A percentile compares a stretch with the other conserved stretches of the same genome.
Evolutionary conservation across 768 basidiomycete genomes (phyloP).

Genomic region (Cubamyces lactineus): DNA sequence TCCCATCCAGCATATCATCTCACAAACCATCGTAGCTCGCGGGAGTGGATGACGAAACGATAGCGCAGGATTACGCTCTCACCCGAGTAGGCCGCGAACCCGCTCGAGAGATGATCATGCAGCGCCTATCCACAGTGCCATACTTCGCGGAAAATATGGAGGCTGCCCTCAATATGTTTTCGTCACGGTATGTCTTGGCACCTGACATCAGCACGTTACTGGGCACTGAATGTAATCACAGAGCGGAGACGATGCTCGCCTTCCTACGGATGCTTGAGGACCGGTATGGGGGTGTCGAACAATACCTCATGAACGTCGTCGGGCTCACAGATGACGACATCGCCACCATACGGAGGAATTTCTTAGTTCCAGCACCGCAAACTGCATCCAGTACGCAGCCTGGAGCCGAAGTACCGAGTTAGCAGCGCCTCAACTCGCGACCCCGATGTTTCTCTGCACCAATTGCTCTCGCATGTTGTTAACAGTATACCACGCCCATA

Average conservation of each 20-base stretch:
- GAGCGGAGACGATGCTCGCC: conserved; percentile 77
- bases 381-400: not conserved
- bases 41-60: conserved; percentile 64
- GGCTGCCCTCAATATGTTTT: conserved; percentile 83
- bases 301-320: conserved; percentile 59
- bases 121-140: conserved; percentile 68
- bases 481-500: conserved; percentile 6
- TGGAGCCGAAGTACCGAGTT: not conserved
- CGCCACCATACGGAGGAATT: conserved; percentile 56
- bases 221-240: conserved; percentile 31
- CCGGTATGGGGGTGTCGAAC: conserved; percentile 70
- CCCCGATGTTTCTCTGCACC: not conserved
- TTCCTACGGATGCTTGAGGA: conserved; percentile 63
- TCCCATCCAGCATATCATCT: not conserved
- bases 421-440: not conserved
- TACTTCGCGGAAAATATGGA: conserved; percentile 73
- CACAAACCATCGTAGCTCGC: conserved; percentile 53
- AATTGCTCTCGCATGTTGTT: not conserved
- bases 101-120: conserved; percentile 68
- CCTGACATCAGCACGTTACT: not conserved
- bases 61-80: conserved; percentile 76
- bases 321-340: conserved; percentile 68
- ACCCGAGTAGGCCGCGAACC: conserved; percentile 83
- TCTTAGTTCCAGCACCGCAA: conserved; percentile 34
- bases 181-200: conserved; percentile 61